Base-by-base conservation (phyloP, 805 yeast genomes). In the Schizosaccharomyces japonicus region DNA sequence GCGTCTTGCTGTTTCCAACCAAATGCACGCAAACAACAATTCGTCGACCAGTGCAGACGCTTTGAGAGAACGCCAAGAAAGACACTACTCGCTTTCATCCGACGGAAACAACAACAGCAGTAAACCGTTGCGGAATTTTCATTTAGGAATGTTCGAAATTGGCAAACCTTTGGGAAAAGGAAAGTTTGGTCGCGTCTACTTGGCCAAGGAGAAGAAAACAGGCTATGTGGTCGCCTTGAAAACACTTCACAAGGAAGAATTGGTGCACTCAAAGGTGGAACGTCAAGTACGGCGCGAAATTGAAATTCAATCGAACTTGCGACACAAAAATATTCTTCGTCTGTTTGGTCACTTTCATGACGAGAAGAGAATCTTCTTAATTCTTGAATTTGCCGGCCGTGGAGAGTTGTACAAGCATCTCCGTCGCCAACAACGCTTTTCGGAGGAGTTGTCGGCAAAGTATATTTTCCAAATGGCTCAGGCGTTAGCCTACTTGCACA, bases 91-190 rank as follows among this genome's bases (percentile, higher is more conserved):
- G 27, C 1, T 6, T 10, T 21, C 17, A 23, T 5, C 25, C 17
- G 23, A 19, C 13, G 23, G 42, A 36, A 15, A 27, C 17, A n/a
- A 25, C 42, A 36, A 36, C 23, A 19, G 42, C 42, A 19, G 42
- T 25, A 15, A 27, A 19, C 13, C 42, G 27, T 36, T 36, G 42
- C 42, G 42, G n/a, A 27, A 36, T 7, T 36, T 36, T 36, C 42
- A 36, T 36, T 19, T 36, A 8, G 42, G 42, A 17, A 36, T 36
- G 42, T 87, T 87, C 62, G 94, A 84, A 54, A 70, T 87, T 39
- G 96, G 95, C 15, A 71, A 76, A 48, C 76, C 78, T 49, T 67
- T 87, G 45, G 98, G 96, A 0, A 83, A 81, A 58, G 98, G 98
- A 5, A 83, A 84, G 60, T 76, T 85, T 56, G 98, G 98, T 6